phyloP scores from a whole-genome alignment of 805 yeast genomes.

The Candida schatavii region DNA sequence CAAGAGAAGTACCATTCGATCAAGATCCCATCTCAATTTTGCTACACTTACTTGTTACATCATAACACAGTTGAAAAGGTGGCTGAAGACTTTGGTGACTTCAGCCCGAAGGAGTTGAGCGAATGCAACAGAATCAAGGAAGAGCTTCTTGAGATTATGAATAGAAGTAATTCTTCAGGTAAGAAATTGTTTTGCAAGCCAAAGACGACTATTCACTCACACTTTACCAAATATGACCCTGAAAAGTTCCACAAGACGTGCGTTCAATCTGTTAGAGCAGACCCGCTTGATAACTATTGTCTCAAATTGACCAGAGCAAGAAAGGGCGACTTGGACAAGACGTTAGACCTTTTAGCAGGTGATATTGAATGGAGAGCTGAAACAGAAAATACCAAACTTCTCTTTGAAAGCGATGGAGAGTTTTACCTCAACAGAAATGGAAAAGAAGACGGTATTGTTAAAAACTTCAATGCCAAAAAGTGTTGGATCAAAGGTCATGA shows the following conservation, averaged over 20 bases:
- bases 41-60: background rate
- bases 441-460: constrained; percentile 35
- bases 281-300: constrained; percentile 70
- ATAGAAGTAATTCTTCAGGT: background rate
- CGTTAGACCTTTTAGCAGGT: constrained; percentile 62
- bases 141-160: background rate
- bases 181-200: constrained; percentile 5
- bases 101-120: background rate
- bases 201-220: constrained; percentile 41
- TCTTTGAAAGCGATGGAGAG: constrained; percentile 62
- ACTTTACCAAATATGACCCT: constrained; percentile 52
- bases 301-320: constrained; percentile 76
- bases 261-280: constrained; percentile 39
- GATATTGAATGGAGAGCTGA: constrained; percentile 73
- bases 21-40: background rate
- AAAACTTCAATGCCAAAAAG: constrained; percentile 58
- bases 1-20: background rate
- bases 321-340: constrained; percentile 67
- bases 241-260: constrained; percentile 47
- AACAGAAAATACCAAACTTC: constrained; percentile 52
- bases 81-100: background rate
- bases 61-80: background rate
- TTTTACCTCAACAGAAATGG: constrained; percentile 34
- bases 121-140: background rate
- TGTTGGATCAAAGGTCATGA: constrained; percentile 70